Evolutionary conservation across 768 basidiomycete genomes (phyloP).

Genomic region (Terana coerulea): DNA sequence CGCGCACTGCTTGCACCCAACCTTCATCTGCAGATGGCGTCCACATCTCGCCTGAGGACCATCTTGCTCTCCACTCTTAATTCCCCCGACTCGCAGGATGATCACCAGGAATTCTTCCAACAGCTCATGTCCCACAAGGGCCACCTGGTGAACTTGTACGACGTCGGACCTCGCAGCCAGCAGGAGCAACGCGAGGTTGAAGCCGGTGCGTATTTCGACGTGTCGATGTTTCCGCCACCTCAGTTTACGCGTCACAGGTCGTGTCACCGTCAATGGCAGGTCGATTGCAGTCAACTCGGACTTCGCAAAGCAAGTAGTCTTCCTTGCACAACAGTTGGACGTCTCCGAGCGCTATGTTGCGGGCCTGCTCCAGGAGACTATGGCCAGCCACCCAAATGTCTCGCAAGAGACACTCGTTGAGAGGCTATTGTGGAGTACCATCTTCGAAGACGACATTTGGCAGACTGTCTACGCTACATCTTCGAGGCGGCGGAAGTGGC

Average conservation of each 20-base stretch:
- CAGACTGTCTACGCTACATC: slow-evolving; percentile 67
- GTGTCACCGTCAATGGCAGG: slow-evolving; percentile 57
- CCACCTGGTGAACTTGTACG: slow-evolving; percentile 58
- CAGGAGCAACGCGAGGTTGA: slow-evolving; percentile 73
- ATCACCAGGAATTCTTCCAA: slow-evolving; percentile 64
- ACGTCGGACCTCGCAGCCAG: slow-evolving; percentile 56
- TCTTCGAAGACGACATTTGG: slow-evolving; percentile 61
- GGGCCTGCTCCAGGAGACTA: slow-evolving; percentile 59
- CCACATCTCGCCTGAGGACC: slow-evolving; percentile 6
- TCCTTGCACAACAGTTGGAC: slow-evolving; percentile 76
- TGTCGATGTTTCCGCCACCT: background rate
- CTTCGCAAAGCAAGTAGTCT: slow-evolving; percentile 72
- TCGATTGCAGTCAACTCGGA: slow-evolving; percentile 73
- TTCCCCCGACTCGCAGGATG: slow-evolving; percentile 4
- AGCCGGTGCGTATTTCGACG: slow-evolving; percentile 37
- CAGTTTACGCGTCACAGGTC: slow-evolving; percentile 44
- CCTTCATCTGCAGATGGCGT: slow-evolving; percentile 9
- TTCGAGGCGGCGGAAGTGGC: slow-evolving; percentile 59
- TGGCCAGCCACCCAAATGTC: slow-evolving; percentile 62
- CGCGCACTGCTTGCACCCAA: background rate
- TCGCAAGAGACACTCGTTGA: slow-evolving; percentile 57
- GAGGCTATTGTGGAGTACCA: slow-evolving; percentile 66
- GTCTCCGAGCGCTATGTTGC: slow-evolving; percentile 82
- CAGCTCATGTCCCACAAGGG: slow-evolving; percentile 65
- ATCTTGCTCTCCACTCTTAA: slow-evolving; percentile 10